Percentiles rank a stretch among this genome's conserved stretches.
Evolutionary conservation across 208 protist species (phyloP).

Genomic region (Acanthamoeba healyi): DNA sequence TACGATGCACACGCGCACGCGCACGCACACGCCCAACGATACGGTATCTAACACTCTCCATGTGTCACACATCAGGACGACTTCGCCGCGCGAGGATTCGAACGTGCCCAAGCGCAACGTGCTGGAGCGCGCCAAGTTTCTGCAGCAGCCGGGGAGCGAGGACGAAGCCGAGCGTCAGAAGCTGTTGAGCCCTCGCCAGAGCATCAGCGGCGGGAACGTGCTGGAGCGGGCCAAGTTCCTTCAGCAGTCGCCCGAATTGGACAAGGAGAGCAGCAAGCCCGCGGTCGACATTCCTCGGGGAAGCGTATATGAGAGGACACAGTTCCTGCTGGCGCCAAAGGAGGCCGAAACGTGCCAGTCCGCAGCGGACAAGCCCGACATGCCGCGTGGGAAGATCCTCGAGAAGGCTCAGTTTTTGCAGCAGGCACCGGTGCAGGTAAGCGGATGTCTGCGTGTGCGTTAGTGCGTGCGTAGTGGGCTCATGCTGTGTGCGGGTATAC

Average conservation of each 20-base stretch:
- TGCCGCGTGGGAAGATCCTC: neutral
- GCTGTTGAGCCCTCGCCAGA: neutral
- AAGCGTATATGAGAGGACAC: neutral
- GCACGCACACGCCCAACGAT: neutral
- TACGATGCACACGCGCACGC: neutral
- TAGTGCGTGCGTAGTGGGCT: too few species aligned
- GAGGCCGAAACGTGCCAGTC: neutral
- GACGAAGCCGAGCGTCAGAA: neutral
- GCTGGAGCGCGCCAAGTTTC: constrained; percentile 12
- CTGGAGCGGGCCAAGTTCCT: constrained; percentile 43
- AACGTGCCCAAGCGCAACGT: constrained; percentile 2
- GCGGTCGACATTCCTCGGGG: neutral
- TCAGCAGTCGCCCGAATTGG: neutral
- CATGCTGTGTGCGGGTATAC: neutral
- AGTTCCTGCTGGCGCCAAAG: neutral
- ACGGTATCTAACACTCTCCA: neutral
- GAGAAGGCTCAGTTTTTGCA: constrained; percentile 23
- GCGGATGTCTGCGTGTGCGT: too few species aligned
- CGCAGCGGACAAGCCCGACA: neutral
- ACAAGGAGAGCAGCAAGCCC: neutral
- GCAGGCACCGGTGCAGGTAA: neutral
- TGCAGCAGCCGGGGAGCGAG: neutral
- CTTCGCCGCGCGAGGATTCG: neutral
- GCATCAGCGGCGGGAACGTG: neutral
- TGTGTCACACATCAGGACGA: neutral